Base-by-base conservation (phyloP, 2,329 filamentous ascomycete genomes). In the Fusarium nematophilum region DNA sequence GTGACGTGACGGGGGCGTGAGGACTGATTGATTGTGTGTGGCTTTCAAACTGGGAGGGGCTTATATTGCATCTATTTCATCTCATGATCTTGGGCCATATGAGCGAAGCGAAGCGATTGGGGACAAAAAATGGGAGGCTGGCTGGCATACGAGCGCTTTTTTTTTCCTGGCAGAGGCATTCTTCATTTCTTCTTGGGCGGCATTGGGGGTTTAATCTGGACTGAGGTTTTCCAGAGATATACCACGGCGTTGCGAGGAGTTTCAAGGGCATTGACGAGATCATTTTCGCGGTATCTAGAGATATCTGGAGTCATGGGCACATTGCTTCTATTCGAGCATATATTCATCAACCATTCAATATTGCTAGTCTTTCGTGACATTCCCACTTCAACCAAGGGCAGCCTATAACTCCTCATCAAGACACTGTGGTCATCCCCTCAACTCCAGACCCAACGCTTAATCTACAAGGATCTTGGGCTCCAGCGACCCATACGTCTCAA, bases 401-500 rank as follows among this genome's bases (percentile, higher is more conserved):
- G 13, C 40, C 46, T n/a, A 21, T 51, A 1, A 29, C 13, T 47
- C 37, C 26, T n/a, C n/a, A 39, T 50, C 37, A 47, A 7, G n/a
- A 13, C 9, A 34, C 18, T n/a, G n/a, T n/a, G n/a, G 14, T 30
- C 23, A 38, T 29, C 40, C 49, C 40, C 37, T 34, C 15, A 60
- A 23, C 48, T 59, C 54, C 43, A 43, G 36, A 17, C 33, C 23
- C 26, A 36, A 48, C 30, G 26, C n/a, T 60, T 70, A 96, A 76
- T 97, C 93, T 30, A 97, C 86, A 53, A 96, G 75, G 55, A 98
- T 94, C 75, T 86, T 94, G 64, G 85, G 81, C 79, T 97, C 92
- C 67, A 97, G 74, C 62, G 86, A 85, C n/a, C 90, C 90, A 73
- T 93, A 99, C 72, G 90, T 85, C 66, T 89, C 83, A 73, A 96